Evolutionary conservation across 2,329 filamentous ascomycete species (phyloP).

Genomic region (Harringtonia aguacate): DNA sequence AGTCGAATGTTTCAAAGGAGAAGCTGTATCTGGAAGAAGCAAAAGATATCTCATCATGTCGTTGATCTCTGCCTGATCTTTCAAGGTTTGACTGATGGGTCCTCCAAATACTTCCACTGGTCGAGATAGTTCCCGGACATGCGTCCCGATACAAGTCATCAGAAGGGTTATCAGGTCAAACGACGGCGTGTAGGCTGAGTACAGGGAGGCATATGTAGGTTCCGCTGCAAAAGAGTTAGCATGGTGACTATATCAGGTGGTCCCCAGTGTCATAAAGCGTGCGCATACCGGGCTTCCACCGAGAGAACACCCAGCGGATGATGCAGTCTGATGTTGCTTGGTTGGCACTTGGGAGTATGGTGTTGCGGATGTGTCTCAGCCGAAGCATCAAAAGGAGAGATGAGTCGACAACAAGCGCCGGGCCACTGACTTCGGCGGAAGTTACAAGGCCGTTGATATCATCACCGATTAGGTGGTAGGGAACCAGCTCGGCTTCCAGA

Average conservation of each 20-base stretch:
- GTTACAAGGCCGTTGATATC: constrained; percentile 63
- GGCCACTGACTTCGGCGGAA: constrained; percentile 72
- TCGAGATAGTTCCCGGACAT: constrained; percentile 19
- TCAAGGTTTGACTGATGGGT: constrained; percentile 36
- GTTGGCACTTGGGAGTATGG: constrained; percentile 57
- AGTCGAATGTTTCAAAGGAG: neutral
- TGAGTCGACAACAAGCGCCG: constrained; percentile 67
- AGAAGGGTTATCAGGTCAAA: constrained; percentile 58
- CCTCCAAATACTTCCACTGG: constrained; percentile 33
- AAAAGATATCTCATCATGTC: constrained; percentile 43
- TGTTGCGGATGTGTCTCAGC: constrained; percentile 55
- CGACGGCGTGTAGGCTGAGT: constrained; percentile 53
- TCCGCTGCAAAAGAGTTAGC: constrained; percentile 40
- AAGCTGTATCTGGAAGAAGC: constrained; percentile 29
- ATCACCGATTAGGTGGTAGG: constrained; percentile 56
- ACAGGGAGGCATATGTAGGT: constrained; percentile 51
- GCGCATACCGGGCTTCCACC: constrained; percentile 73
- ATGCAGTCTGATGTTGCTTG: constrained; percentile 59
- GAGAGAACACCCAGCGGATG: constrained; percentile 70
- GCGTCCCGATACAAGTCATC: constrained; percentile 53
- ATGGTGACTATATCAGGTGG: neutral
- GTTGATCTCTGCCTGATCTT: constrained; percentile 29
- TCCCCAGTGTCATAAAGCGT: neutral
- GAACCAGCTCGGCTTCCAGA: constrained; percentile 53
- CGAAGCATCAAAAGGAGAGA: constrained; percentile 63